Evolutionary conservation across 2,329 filamentous ascomycete species (phyloP), one percentile per base, ranked within the genome.

Genomic region (Ascochyta pisi): DNA sequence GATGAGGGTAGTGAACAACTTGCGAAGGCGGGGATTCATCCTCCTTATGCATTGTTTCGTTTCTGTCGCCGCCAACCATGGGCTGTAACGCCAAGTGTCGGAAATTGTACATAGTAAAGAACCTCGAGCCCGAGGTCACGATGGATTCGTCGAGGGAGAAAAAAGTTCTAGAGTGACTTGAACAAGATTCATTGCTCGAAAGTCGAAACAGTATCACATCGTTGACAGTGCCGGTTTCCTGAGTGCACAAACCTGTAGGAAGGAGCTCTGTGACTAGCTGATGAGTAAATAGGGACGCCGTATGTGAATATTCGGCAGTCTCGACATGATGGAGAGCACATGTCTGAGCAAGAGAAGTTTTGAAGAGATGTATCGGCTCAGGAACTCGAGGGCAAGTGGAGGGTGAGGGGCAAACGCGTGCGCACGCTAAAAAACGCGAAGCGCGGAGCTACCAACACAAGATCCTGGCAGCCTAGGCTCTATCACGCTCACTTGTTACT

Each of bases 1-100:
- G 13, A 26, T 9, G 15, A 15, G n/a, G 23, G 8, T 1, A n/a
- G 26, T 22, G 26, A 23, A 4, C 13, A 51, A 22, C 13, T 44
- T 12, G n/a, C 1, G 3, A 24, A 4, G 34, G 27, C 24, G 35
- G 29, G 16, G 22, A 16, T 8, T 5, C 13, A 16, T 26, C 7
- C 19, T 6, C 27, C 34, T 40, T 38, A 43, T 46, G 27, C 24
- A 38, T 33, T 27, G 47, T 51, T 48, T 49, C 43, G 50, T 48
- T 55, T 37, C n/a, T 48, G 51, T 45, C 49, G 27, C 19, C 48
- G 48, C 66, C 61, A 67, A 57, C 63, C 62, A 43, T 52, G 24
- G 34, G 12, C 58, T 71, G 68, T 64, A 63, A 69, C 67, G 62
- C 68, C 62, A 66, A 66, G 57, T 61, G 65, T 68, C 46, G 43